Evolutionary conservation across 192 early-diverging fungal species (phyloP).

Genomic region (Gigaspora rosea): DNA sequence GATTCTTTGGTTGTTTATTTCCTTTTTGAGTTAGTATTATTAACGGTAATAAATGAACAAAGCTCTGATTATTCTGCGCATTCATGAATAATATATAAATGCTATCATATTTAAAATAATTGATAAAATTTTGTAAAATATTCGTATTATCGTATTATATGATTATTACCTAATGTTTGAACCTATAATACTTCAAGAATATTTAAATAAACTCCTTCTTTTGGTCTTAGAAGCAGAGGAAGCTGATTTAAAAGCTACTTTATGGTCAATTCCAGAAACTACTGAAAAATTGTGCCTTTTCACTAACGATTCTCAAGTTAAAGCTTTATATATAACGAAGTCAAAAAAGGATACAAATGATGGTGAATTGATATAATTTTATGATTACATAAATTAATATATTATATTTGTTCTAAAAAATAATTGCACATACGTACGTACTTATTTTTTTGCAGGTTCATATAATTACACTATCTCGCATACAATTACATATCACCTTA

Average conservation of each 20-base stretch:
- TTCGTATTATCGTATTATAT: too few relatives aligned
- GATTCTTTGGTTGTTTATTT: too few relatives aligned
- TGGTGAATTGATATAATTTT: conserved; percentile 27
- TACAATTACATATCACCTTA: conserved; percentile 73
- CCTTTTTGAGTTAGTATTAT: too few relatives aligned
- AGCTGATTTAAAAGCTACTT: conserved; percentile 56
- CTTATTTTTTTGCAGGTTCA: too few relatives aligned
- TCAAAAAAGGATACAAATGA: conserved; percentile 76
- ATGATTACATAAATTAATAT: background rate
- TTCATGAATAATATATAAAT: too few relatives aligned
- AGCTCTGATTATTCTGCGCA: too few relatives aligned
- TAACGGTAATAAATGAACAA: too few relatives aligned
- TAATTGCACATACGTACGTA: too few relatives aligned
- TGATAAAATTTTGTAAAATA: too few relatives aligned
- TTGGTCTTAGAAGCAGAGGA: conserved; percentile 72
- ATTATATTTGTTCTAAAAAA: background rate
- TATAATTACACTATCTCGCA: conserved; percentile 62
- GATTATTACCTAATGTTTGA: too few relatives aligned
- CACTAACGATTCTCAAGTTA: conserved; percentile 70
- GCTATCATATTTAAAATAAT: too few relatives aligned
- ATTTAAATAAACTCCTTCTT: conserved; percentile 71
- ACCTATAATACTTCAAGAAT: conserved; percentile 45
- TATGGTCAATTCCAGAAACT: conserved; percentile 67
- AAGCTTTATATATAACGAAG: conserved; percentile 79
- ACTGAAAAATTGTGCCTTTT: conserved; percentile 71